These are phyloP conservation scores for Pontederia paniculata DNA, from an alignment of 176 grass and related monocot species.

Conservation along the genomic window DNA sequence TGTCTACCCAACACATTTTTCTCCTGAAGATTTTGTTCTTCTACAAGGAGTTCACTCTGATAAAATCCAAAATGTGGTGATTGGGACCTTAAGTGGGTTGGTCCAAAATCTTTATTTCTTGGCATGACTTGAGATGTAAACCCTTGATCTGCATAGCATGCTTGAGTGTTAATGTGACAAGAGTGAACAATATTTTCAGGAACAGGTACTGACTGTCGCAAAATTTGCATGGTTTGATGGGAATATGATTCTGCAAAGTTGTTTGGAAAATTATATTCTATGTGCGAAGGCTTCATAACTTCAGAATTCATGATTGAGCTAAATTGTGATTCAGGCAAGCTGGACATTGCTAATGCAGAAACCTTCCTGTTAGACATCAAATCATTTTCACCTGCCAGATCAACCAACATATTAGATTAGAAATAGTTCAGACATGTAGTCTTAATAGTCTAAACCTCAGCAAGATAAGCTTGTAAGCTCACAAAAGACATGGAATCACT, in stretches of 20 bases:
- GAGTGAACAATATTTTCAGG: not conserved
- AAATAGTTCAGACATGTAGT: not conserved
- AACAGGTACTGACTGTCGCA: not conserved
- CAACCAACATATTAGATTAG: slow-evolving; percentile 15
- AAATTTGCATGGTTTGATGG: slow-evolving; percentile 5
- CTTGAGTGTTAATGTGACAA: not conserved
- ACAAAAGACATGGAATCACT: not conserved
- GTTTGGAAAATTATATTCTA: slow-evolving; percentile 11
- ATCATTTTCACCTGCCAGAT: slow-evolving; percentile 28
- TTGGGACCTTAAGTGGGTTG: not conserved
- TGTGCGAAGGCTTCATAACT: slow-evolving; percentile 6
- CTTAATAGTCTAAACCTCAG: slow-evolving; percentile 1
- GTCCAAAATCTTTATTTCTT: not conserved
- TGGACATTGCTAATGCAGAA: slow-evolving; percentile 28
- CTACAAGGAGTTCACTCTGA: not conserved
- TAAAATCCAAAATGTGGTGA: not conserved
- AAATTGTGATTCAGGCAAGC: slow-evolving; percentile 22
- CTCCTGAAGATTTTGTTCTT: not conserved
- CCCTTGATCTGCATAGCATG: not conserved
- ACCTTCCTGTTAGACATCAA: slow-evolving; percentile 27
- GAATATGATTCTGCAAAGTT: not conserved
- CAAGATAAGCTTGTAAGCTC: not conserved
- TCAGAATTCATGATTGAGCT: slow-evolving; percentile 27
- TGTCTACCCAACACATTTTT: not conserved
- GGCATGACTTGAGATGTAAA: not conserved